Evolutionary conservation across 208 protist genomes (phyloP), one percentile per base, ranked within the genome.

Genomic region (Acanthamoeba culbertsoni): DNA sequence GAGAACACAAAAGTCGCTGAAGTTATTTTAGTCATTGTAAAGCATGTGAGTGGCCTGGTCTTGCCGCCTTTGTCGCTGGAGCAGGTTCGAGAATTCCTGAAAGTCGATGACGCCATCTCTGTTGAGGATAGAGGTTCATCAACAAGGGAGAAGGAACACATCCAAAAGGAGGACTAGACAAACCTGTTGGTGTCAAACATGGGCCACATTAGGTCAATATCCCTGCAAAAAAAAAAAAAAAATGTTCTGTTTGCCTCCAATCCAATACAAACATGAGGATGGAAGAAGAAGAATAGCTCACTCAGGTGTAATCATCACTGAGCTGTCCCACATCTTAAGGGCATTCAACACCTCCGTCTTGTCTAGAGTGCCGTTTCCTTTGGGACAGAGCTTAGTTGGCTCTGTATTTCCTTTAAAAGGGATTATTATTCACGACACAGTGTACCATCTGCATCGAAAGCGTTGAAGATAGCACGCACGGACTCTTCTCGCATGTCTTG

Each of bases 61-160:
- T 48, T 79, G 68, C 18, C 68, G 68, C 1, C 42, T 10, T 40
- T 79, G 68, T 8, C 68, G 68, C 37, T 28, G 68, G 18, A 79
- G 37, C 20, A 79, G 68, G 37, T 79, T 48, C 6, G 68, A 51
- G 18, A 79, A 79, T 20, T 79, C 68, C 37, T 79, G 37, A 79
- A 79, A 79, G 68, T 79, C 68, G 37, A 79, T 79, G 20, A 79
- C 68, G 23, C 68, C 68, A 8, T 79, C 68, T 40, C 68, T 79
- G 40, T 0, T 1, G 6, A n/a, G 20, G 20, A 42, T 16, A n/a
- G 12, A 75, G 63, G 6, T 37, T 7, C 7, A 59, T 5, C 53
- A 59, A 59, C 53, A 62, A 1, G 5, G 6, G 31, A 7, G 55
- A 62, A 18, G 53, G 26, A 62, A 71, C 23, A 26, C 68, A 77